phyloP scores from a whole-genome alignment of 2,329 filamentous ascomycete species.

The Botrytis porri region DNA sequence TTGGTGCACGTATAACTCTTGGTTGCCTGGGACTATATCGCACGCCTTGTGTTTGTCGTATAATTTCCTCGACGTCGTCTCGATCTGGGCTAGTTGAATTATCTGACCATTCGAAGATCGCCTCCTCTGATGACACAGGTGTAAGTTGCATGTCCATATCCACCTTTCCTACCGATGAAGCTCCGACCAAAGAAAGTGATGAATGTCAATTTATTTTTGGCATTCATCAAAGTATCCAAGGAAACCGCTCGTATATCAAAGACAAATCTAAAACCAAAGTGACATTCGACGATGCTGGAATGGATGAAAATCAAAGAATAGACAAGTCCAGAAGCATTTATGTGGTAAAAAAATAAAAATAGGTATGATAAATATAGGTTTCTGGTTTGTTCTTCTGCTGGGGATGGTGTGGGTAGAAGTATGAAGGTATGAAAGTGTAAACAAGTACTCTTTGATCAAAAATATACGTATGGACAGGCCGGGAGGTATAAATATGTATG shows the following conservation, averaged over 20 bases:
- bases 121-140: slow-evolving; percentile 18
- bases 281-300: neutral
- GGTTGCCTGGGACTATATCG: neutral
- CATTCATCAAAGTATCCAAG: neutral
- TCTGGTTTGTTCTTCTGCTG: neutral
- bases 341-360: neutral
- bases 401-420: neutral
- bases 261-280: neutral
- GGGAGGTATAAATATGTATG: neutral
- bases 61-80: slow-evolving; percentile 14
- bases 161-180: slow-evolving; percentile 2
- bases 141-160: slow-evolving; percentile 19
- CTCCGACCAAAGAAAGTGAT: slow-evolving; percentile 10
- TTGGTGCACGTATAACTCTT: slow-evolving; percentile 13
- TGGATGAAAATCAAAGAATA: neutral
- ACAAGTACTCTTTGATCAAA: neutral
- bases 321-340: neutral
- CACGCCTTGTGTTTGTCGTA: slow-evolving; percentile 14
- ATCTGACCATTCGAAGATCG: slow-evolving; percentile 17
- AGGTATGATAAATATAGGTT: neutral
- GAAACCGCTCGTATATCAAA: neutral
- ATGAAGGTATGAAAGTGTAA: slow-evolving; percentile 1
- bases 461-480: too few species aligned
- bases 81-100: slow-evolving; percentile 14
- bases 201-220: neutral